phyloP scores from a whole-genome alignment of 2,329 filamentous ascomycete species.

The Xylaria sp. region DNA sequence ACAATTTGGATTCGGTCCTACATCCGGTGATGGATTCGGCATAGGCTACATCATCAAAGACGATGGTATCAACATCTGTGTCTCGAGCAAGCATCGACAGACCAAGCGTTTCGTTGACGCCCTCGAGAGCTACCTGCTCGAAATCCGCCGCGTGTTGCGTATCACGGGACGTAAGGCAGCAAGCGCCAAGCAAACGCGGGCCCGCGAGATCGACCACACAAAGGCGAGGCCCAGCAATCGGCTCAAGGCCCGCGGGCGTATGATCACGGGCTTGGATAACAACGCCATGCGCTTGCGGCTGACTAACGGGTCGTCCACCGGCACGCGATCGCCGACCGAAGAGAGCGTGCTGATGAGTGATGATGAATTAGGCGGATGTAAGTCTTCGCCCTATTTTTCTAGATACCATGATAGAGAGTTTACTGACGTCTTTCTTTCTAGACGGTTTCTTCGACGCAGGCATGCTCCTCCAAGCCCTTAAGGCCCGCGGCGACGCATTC shows the following conservation, averaged over 20 bases:
- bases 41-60: slow-evolving; percentile 99
- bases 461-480: slow-evolving; percentile 89
- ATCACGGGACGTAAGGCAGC: slow-evolving; percentile 66
- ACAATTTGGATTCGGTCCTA: slow-evolving; percentile 96
- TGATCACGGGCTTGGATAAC: slow-evolving; percentile 70
- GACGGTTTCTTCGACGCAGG: slow-evolving; percentile 98
- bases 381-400: too few relatives aligned
- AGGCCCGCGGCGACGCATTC: slow-evolving; percentile 70
- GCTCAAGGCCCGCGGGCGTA: slow-evolving; percentile 76
- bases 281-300: slow-evolving; percentile 47
- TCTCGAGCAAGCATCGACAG: slow-evolving; percentile 92
- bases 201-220: slow-evolving; percentile 62
- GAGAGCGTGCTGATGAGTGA: slow-evolving; percentile 80
- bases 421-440: too few relatives aligned
- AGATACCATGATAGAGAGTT: too few relatives aligned
- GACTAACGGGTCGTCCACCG: slow-evolving; percentile 55
- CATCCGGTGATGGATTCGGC: slow-evolving; percentile 91
- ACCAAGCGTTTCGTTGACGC: slow-evolving; percentile 90
- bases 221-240: slow-evolving; percentile 54
- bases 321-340: slow-evolving; percentile 69
- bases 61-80: slow-evolving; percentile 88
- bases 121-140: slow-evolving; percentile 87
- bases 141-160: slow-evolving; percentile 85
- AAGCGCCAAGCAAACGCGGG: slow-evolving; percentile 58
- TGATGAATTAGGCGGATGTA: slow-evolving; percentile 93